phyloP scores from a whole-genome alignment of 352 stramenopile species.

The Globisporangium recalcitrans region DNA sequence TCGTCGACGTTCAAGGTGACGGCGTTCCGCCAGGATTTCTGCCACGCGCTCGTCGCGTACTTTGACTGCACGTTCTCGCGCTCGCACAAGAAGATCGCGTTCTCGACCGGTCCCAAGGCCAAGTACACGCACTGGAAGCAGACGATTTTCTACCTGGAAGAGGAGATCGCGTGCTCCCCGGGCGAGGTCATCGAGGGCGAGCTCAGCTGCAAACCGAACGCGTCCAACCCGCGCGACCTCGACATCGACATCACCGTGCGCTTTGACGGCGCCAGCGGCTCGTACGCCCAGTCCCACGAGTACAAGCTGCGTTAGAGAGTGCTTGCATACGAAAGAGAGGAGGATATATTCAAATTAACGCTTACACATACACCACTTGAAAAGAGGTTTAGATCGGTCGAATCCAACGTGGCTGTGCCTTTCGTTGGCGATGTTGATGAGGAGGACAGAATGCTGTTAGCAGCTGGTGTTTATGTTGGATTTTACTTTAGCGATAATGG shows the following conservation, averaged over 20 bases:
- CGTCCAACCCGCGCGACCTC: slow-evolving; percentile 90
- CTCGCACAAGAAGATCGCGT: slow-evolving; percentile 93
- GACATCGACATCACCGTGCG: slow-evolving; percentile 88
- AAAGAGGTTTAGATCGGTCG: not conserved
- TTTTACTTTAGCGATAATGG: not conserved
- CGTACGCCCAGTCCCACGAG: slow-evolving; percentile 59
- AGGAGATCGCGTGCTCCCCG: slow-evolving; percentile 73
- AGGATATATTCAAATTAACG: not conserved
- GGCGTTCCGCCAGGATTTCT: slow-evolving; percentile 91
- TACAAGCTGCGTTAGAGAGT: slow-evolving; percentile 77
- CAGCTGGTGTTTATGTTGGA: not conserved
- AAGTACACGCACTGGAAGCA: slow-evolving; percentile 99
- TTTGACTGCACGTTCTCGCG: slow-evolving; percentile 98
- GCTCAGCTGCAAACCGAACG: slow-evolving; percentile 87
- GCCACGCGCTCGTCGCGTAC: slow-evolving; percentile 95
- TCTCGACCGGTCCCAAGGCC: slow-evolving; percentile 92
- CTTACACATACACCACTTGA: not conserved
- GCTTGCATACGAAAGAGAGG: not conserved
- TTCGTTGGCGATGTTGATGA: no score
- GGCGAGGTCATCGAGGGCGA: slow-evolving; percentile 90
- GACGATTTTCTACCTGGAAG: slow-evolving; percentile 94
- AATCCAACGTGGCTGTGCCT: no score
- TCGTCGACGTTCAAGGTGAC: slow-evolving; percentile 88
- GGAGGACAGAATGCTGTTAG: not conserved
- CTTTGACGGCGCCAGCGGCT: slow-evolving; percentile 66